Percentiles rank a stretch among this genome's conserved stretches.
phyloP scores from a whole-genome alignment of 2,329 filamentous ascomycete species.

The Onygena corvina region DNA sequence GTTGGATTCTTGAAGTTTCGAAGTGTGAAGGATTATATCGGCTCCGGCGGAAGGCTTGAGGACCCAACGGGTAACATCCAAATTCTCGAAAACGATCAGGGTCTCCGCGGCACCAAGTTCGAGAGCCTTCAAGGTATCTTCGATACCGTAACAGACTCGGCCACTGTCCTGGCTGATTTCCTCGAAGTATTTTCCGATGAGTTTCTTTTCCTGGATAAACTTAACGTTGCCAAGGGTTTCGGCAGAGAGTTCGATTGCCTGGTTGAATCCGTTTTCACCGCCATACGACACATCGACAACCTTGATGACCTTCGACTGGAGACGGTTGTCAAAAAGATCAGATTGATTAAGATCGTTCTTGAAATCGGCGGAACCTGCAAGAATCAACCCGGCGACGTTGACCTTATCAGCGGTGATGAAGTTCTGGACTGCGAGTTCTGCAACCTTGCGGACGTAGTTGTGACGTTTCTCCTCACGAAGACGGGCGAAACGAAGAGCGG shows the following conservation, averaged over 20 bases:
- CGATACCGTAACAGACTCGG: slow-evolving; percentile 93
- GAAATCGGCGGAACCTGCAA: slow-evolving; percentile 97
- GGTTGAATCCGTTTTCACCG: slow-evolving; percentile 99
- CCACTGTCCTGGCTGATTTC: slow-evolving; percentile 97
- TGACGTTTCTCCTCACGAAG: slow-evolving; percentile 98
- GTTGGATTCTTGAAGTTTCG: slow-evolving; percentile 69
- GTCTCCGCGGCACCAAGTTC: slow-evolving; percentile 91
- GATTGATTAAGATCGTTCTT: slow-evolving; percentile 98
- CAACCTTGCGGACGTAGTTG: slow-evolving; percentile 99
- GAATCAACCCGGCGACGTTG: slow-evolving; percentile 88
- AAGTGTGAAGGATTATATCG: slow-evolving; percentile 73
- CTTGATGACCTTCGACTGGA: slow-evolving; percentile 95
- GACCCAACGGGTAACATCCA: slow-evolving; percentile 85
- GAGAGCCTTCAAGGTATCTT: slow-evolving; percentile 91
- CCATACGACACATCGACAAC: slow-evolving; percentile 98
- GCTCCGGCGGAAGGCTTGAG: slow-evolving; percentile 65
- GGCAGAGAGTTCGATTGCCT: slow-evolving; percentile 87
- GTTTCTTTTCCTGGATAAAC: slow-evolving; percentile 99
- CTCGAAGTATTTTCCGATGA: slow-evolving; percentile 97
- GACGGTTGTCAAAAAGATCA: slow-evolving; percentile 88
- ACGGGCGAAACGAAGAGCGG: slow-evolving; percentile 97
- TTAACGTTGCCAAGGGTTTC: slow-evolving; percentile 99
- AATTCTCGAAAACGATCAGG: slow-evolving; percentile 92
- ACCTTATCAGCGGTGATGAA: slow-evolving; percentile 98
- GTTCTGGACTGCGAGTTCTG: slow-evolving; percentile 94